These are phyloP conservation scores for Hysterangium stoloniferum DNA, from an alignment of 768 basidiomycete genomes.

Conservation along the genomic window DNA sequence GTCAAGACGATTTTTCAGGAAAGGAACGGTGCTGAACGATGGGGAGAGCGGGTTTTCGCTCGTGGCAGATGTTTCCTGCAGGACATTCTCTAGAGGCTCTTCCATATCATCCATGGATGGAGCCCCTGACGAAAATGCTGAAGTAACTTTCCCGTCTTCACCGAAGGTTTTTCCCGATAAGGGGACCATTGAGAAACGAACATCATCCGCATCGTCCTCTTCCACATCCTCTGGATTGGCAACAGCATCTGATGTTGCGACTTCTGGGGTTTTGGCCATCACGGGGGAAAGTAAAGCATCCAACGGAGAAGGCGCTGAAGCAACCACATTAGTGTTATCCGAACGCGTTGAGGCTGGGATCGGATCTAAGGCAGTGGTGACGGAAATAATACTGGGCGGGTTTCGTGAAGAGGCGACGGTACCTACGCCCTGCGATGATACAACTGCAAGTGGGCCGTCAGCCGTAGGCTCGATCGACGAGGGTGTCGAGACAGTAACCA, in stretches of 20 bases:
- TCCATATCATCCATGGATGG: constrained; percentile 17
- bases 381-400: neutral
- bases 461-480: too few relatives aligned
- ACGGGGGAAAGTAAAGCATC: constrained; percentile 1
- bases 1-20: constrained; percentile 48
- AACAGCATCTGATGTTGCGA: neutral
- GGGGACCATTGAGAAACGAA: constrained; percentile 45
- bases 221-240: neutral
- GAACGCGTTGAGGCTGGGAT: too few relatives aligned
- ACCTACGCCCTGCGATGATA: neutral
- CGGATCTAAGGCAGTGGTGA: too few relatives aligned
- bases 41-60: constrained; percentile 51
- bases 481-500: too few relatives aligned
- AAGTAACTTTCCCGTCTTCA: constrained; percentile 25
- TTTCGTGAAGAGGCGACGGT: neutral
- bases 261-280: neutral
- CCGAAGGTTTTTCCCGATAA: constrained; percentile 26
- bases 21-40: constrained; percentile 43
- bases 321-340: too few relatives aligned
- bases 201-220: constrained; percentile 24
- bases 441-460: neutral
- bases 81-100: too few relatives aligned
- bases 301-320: neutral
- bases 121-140: constrained; percentile 21
- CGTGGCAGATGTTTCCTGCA: too few relatives aligned